Base-by-base conservation (phyloP, 176 grass and related monocot genomes). In the Triticum timopheevii region DNA sequence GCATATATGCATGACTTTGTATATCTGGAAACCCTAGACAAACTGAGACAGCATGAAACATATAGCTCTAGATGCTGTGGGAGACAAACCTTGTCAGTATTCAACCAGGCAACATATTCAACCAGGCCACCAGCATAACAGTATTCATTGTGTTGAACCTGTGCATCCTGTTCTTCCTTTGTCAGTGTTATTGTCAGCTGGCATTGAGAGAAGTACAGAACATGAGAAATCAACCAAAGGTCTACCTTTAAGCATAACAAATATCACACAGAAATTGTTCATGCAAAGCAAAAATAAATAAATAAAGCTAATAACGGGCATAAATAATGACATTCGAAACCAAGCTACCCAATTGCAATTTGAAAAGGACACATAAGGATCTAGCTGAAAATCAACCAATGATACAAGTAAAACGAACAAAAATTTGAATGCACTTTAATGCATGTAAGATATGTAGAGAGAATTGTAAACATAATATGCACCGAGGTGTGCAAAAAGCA, bases 21-120 rank as follows among this genome's bases (percentile, higher is more conserved):
- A 74, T 30, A 8, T 80, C 65, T 6, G 10, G 73, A 10, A 84
- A 44, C 17, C 36, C 44, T 65, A 76, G 79, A n/a, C 75, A 30
- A 68, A 83, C 8, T 62, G 50, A 30, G 69, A 71, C 62, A 13
- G 38, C 30, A 86, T 83, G 73, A 40, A 80, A 52, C 17, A 87
- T 71, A 63, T 61, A 64, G 13, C 33, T 79, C 85, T 34, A 52
- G 7, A 91, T 85, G 27, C 38, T 77, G 36, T 6, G 19, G 49
- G 49, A 40, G 40, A 22, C 90, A 90, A 83, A 98, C 97, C 97
- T 98, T 98, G 81, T 98, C 94, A 39, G 85, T 87, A 79, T 98
- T 98, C 92, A 98, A 86, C 97, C 97, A 98, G 65, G 89, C 92
- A 79, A 98, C 94, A 93, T 98, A 98, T 81, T 98, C 97, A 78